These are phyloP conservation scores for Ceratocystis papillata DNA, from an alignment of 2,329 filamentous ascomycete genomes.

Conservation along the genomic window DNA sequence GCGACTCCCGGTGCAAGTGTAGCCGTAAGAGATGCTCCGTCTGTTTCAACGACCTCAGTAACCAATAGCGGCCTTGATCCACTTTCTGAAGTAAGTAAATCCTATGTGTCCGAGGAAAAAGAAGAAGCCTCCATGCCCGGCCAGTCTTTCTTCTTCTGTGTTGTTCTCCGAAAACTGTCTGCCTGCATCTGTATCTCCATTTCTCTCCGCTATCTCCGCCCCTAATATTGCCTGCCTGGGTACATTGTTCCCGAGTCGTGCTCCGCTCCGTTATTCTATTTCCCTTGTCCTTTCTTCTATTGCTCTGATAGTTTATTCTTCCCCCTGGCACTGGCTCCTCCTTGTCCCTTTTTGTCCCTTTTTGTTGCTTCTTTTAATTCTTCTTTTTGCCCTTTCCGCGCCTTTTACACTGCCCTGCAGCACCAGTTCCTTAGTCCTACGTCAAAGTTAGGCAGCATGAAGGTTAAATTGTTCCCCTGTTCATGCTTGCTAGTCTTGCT, in stretches of 20 bases:
- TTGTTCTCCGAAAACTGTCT: no score
- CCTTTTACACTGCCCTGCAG: not conserved
- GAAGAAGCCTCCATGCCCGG: no score
- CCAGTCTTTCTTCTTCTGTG: not conserved
- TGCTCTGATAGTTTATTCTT: not conserved
- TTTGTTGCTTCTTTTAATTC: not conserved
- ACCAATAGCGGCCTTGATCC: slow-evolving; percentile 19
- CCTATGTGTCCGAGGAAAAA: not conserved
- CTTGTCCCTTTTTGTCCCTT: not conserved
- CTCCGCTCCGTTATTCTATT: not conserved
- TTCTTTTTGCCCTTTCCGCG: not conserved
- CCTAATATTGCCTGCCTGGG: not conserved
- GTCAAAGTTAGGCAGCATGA: slow-evolving; percentile 8
- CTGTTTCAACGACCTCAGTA: not conserved
- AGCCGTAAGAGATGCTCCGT: slow-evolving; percentile 2
- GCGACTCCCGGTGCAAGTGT: not conserved
- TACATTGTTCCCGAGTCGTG: not conserved
- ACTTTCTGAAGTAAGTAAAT: slow-evolving; percentile 21
- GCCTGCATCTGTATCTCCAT: no score
- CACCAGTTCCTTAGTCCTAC: slow-evolving; percentile 4
- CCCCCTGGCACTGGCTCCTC: not conserved
- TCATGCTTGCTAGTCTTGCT: not conserved
- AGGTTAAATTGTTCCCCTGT: not conserved
- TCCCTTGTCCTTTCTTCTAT: not conserved
- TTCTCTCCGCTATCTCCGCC: no score